Percentiles rank a stretch among this genome's conserved stretches.
These are phyloP conservation scores for Phytophthora cactorum DNA, from an alignment of 352 stramenopile genomes.

Conservation along the genomic window DNA sequence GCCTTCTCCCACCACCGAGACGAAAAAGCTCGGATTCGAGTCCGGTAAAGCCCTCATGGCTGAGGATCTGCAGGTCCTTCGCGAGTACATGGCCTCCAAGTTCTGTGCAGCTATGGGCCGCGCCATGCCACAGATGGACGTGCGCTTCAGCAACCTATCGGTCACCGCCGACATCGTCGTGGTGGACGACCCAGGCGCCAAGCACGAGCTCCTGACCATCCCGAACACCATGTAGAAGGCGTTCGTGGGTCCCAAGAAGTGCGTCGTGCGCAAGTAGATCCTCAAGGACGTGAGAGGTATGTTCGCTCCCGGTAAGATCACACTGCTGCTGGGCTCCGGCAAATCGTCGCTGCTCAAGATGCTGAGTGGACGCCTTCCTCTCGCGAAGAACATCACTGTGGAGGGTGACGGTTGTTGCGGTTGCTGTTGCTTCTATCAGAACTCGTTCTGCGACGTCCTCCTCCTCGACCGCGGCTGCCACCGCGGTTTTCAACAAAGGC, in stretches of 20 bases:
- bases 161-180: conserved; percentile 1
- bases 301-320: conserved; percentile 46
- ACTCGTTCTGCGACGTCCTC: too few species aligned
- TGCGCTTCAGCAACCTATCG: not conserved
- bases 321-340: conserved; percentile 41
- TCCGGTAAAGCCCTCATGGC: conserved; percentile 30
- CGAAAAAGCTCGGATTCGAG: conserved; percentile 6
- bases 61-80: conserved; percentile 31
- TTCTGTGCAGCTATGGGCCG: conserved; percentile 33
- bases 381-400: conserved; percentile 43
- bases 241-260: conserved; percentile 31
- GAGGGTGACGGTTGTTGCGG: too few species aligned
- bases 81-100: conserved; percentile 32
- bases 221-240: conserved; percentile 42
- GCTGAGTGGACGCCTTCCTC: conserved; percentile 44
- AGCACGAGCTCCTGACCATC: conserved; percentile 38
- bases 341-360: conserved; percentile 55
- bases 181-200: not conserved
- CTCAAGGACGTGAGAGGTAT: conserved; percentile 42
- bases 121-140: conserved; percentile 12
- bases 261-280: conserved; percentile 38
- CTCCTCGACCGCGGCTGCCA: too few species aligned
- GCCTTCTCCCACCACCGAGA: too few species aligned
- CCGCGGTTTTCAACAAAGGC: too few species aligned
- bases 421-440: too few species aligned